phyloP scores from a whole-genome alignment of 2,329 filamentous ascomycete genomes.

The Monosporascus ibericus region DNA sequence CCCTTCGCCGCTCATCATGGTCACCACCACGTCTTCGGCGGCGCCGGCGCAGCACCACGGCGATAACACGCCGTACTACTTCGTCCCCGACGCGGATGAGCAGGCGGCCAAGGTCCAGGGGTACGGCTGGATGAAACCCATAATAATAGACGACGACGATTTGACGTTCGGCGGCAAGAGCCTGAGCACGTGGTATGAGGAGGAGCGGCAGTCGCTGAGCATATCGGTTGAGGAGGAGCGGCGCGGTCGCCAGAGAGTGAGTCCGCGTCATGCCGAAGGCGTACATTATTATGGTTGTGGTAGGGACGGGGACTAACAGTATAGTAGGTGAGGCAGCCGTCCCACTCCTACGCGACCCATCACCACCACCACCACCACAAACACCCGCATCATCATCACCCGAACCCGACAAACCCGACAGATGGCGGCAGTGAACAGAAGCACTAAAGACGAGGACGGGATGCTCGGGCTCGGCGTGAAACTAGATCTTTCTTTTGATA shows the following conservation, averaged over 20 bases:
- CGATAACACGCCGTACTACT: constrained; percentile 25
- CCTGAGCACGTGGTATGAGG: constrained; percentile 54
- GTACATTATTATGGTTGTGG: neutral
- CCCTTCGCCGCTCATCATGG: constrained; percentile 28
- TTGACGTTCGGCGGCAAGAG: constrained; percentile 56
- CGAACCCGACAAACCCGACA: constrained; percentile 12
- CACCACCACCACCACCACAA: constrained; percentile 16
- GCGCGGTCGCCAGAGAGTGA: constrained; percentile 33
- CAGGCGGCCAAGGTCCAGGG: constrained; percentile 16
- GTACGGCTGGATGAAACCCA: constrained; percentile 44
- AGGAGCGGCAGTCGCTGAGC: constrained; percentile 43
- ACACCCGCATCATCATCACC: constrained; percentile 15
- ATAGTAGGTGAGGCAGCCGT: constrained; percentile 15
- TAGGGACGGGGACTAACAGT: constrained; percentile 5
- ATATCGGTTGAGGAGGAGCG: constrained; percentile 35
- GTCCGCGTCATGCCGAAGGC: constrained; percentile 3
- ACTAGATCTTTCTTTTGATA: constrained; percentile 13
- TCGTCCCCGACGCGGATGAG: constrained; percentile 17
- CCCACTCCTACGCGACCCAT: constrained; percentile 12
- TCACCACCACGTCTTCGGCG: constrained; percentile 15
- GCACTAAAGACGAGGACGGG: constrained; percentile 8
- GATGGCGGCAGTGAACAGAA: constrained; percentile 17
- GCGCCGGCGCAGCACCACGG: constrained; percentile 16
- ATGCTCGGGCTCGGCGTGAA: constrained; percentile 5
- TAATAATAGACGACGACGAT: constrained; percentile 55